phyloP scores from a whole-genome alignment of 2,329 filamentous ascomycete genomes.

The Spiromastix sp. region DNA sequence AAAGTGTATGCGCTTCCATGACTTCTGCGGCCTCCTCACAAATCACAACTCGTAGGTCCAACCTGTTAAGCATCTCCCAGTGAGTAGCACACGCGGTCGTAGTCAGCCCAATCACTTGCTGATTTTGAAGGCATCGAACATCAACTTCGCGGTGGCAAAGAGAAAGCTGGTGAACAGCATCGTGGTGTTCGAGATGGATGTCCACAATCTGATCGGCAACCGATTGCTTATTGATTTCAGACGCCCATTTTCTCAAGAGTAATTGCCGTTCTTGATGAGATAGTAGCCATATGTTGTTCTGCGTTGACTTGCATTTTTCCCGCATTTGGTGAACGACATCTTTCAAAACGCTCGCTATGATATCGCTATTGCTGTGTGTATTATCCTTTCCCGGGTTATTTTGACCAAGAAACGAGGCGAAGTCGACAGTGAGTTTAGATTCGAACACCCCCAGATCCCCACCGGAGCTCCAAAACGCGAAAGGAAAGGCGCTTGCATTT shows the following conservation, averaged over 20 bases:
- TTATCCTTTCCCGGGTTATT: slow-evolving; percentile 1
- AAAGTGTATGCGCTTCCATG: slow-evolving; percentile 47
- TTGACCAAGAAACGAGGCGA: slow-evolving; percentile 2
- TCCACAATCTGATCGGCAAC: slow-evolving; percentile 12
- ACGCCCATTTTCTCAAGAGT: slow-evolving; percentile 12
- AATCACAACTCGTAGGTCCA: slow-evolving; percentile 36
- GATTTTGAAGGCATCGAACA: slow-evolving; percentile 12
- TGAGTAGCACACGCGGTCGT: slow-evolving; percentile 20
- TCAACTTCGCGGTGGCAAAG: slow-evolving; percentile 10
- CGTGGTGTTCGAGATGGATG: slow-evolving; percentile 14
- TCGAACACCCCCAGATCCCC: slow-evolving; percentile 2
- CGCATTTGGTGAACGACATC: slow-evolving; percentile 1
- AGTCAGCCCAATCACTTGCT: slow-evolving; percentile 21
- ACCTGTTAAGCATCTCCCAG: slow-evolving; percentile 30
- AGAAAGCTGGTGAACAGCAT: slow-evolving; percentile 6
- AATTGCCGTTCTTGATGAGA: slow-evolving; percentile 8
- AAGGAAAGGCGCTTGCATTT: slow-evolving; percentile 5
- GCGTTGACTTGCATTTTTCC: neutral
- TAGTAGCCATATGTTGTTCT: slow-evolving; percentile 12
- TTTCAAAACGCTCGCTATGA: neutral
- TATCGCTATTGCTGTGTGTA: neutral
- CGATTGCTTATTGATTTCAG: slow-evolving; percentile 9
- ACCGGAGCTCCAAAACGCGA: slow-evolving; percentile 6
- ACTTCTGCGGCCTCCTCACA: slow-evolving; percentile 63
- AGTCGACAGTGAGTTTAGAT: neutral